These are phyloP conservation scores for Immersiella caudata DNA, from an alignment of 495 filamentous ascomycete species.

Conservation along the genomic window DNA sequence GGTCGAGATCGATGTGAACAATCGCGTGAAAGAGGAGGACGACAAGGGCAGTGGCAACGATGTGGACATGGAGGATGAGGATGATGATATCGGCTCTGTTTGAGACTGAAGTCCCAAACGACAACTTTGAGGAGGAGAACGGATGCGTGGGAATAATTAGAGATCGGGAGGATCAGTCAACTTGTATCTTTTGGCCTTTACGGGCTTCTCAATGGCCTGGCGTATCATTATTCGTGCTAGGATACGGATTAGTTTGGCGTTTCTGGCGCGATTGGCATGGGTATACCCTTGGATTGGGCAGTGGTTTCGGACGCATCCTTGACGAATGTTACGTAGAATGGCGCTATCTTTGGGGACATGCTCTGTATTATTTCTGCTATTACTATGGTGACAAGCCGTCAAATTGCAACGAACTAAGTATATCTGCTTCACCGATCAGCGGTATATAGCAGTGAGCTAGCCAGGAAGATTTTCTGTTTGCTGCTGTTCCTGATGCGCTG, in stretches of 20 bases:
- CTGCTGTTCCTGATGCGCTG: no score
- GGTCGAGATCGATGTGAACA: not conserved
- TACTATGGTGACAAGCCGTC: no score
- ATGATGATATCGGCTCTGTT: no score
- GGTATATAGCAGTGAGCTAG: no score
- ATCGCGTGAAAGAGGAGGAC: not conserved
- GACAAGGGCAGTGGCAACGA: not conserved
- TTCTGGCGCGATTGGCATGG: not conserved
- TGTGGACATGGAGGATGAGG: not conserved
- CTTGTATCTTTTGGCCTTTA: not conserved
- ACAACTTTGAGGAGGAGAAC: no score
- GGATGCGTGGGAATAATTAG: no score
- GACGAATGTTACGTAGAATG: not conserved
- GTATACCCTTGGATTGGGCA: conserved; percentile 10
- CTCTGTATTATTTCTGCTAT: no score
- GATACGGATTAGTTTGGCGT: not conserved
- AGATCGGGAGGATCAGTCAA: not conserved
- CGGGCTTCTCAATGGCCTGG: not conserved
- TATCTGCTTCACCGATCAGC: no score
- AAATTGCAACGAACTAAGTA: no score
- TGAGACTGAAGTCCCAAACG: no score
- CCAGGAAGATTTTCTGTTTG: no score
- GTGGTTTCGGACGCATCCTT: not conserved
- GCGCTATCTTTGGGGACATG: not conserved
- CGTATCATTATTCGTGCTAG: not conserved